Conservation (phyloP, 164 flowering plant genomes). For the Amborella trichopoda region DNA sequence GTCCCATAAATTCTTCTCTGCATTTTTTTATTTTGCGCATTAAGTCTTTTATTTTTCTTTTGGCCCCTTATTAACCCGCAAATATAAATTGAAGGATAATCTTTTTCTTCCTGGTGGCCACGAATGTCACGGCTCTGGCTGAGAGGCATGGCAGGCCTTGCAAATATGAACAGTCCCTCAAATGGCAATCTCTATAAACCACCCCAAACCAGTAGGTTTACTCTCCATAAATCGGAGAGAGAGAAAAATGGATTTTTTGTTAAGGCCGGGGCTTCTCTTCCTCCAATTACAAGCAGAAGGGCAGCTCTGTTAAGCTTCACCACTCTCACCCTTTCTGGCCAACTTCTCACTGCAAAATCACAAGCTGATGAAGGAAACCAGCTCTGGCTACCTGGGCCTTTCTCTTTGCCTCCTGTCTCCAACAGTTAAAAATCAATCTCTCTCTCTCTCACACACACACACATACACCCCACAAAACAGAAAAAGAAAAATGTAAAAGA, state of each 20-base stretch:
- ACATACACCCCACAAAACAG: background rate
- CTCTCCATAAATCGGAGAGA: too few relatives aligned
- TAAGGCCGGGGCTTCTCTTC: background rate
- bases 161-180: slow-evolving; percentile 1
- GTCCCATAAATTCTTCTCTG: too few relatives aligned
- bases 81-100: too few relatives aligned
- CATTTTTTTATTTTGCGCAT: too few relatives aligned
- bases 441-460: background rate
- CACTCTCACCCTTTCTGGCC: slow-evolving; percentile 26
- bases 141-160: background rate
- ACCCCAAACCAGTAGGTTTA: background rate
- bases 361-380: slow-evolving; percentile 54
- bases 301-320: slow-evolving; percentile 44
- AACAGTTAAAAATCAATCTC: slow-evolving; percentile 35
- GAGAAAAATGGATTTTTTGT: background rate
- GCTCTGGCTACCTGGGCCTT: slow-evolving; percentile 35
- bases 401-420: slow-evolving; percentile 29
- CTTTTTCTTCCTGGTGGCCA: too few relatives aligned
- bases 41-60: too few relatives aligned
- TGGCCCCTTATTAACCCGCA: too few relatives aligned
- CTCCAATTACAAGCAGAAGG: slow-evolving; percentile 26
- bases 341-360: slow-evolving; percentile 16
- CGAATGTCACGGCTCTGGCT: too few relatives aligned
- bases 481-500: background rate
- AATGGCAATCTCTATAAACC: background rate